Evolutionary conservation across 208 protist genomes (phyloP).

Genomic region (Wallacemonas sp.): DNA sequence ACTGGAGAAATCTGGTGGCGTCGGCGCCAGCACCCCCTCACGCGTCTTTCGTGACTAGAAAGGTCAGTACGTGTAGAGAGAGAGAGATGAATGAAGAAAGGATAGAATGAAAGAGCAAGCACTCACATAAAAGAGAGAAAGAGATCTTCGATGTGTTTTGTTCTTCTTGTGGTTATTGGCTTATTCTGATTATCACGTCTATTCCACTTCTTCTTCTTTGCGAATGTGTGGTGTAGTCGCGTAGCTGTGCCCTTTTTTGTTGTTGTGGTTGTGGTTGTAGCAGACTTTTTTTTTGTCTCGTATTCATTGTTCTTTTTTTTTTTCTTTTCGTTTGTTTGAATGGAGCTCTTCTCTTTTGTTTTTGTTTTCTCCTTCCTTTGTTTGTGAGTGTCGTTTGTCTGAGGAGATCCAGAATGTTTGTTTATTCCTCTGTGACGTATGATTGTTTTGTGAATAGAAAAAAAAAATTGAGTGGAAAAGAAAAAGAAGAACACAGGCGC

Average conservation of each 20-base stretch:
- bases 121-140: slow-evolving; percentile 4
- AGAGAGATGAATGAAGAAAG: slow-evolving; percentile 5
- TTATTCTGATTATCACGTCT: no score
- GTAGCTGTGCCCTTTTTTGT: not conserved
- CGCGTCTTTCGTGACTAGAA: slow-evolving; percentile 8
- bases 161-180: no score
- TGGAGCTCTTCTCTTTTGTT: no score
- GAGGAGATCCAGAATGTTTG: not conserved
- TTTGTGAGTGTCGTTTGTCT: not conserved
- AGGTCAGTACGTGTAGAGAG: not conserved
- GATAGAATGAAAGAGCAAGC: not conserved
- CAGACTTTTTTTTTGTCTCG: not conserved
- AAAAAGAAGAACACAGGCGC: slow-evolving; percentile 1
- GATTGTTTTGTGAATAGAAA: not conserved
- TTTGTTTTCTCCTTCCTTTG: slow-evolving; percentile 2
- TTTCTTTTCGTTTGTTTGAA: slow-evolving; percentile 5
- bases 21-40: slow-evolving; percentile 11
- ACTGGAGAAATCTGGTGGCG: slow-evolving; percentile 12
- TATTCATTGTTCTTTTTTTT: slow-evolving; percentile 7
- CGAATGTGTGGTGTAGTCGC: no score
- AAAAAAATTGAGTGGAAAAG: not conserved
- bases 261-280: not conserved
- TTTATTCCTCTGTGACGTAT: slow-evolving; percentile 1
- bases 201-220: no score
- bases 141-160: not conserved